These are phyloP conservation scores for Exophiala aquamarina DNA, from an alignment of 2,329 filamentous ascomycete genomes.

Conservation along the genomic window DNA sequence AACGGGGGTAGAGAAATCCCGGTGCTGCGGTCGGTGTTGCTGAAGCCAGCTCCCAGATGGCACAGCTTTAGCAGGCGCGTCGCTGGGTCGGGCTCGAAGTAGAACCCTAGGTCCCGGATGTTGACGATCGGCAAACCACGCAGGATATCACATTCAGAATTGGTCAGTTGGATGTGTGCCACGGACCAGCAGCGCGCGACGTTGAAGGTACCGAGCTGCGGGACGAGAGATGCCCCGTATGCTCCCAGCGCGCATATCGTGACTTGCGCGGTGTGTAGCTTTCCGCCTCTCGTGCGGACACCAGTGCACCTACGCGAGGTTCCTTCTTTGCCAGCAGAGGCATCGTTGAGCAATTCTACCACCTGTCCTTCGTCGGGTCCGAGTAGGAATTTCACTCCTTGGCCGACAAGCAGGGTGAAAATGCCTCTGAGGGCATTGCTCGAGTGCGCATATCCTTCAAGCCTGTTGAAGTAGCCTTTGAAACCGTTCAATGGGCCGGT, in stretches of 20 bases:
- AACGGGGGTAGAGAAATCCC: too few relatives aligned
- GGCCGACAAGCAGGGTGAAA: conserved; percentile 35
- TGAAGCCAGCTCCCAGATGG: too few relatives aligned
- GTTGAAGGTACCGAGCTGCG: conserved; percentile 50
- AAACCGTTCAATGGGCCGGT: not conserved
- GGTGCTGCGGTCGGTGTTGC: too few relatives aligned
- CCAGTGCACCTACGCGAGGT: too few relatives aligned
- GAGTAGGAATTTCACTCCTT: conserved; percentile 49
- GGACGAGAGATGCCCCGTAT: conserved; percentile 46
- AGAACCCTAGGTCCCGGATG: conserved; percentile 61
- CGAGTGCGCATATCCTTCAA: conserved; percentile 54
- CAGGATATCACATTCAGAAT: conserved; percentile 53
- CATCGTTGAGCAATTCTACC: conserved; percentile 30
- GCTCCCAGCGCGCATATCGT: conserved; percentile 56
- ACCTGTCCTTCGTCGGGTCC: conserved; percentile 40
- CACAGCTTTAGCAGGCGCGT: conserved; percentile 2
- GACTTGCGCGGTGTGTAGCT: conserved; percentile 37
- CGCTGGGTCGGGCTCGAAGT: conserved; percentile 55
- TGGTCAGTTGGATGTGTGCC: conserved; percentile 57
- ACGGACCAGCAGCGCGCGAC: conserved; percentile 59
- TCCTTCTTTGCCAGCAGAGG: not conserved
- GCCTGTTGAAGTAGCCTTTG: not conserved
- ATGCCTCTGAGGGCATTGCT: conserved; percentile 48
- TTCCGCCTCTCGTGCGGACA: conserved; percentile 4
- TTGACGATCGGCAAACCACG: conserved; percentile 61